phyloP scores from a whole-genome alignment of 768 basidiomycete species.

The Leccinellum luteum region DNA sequence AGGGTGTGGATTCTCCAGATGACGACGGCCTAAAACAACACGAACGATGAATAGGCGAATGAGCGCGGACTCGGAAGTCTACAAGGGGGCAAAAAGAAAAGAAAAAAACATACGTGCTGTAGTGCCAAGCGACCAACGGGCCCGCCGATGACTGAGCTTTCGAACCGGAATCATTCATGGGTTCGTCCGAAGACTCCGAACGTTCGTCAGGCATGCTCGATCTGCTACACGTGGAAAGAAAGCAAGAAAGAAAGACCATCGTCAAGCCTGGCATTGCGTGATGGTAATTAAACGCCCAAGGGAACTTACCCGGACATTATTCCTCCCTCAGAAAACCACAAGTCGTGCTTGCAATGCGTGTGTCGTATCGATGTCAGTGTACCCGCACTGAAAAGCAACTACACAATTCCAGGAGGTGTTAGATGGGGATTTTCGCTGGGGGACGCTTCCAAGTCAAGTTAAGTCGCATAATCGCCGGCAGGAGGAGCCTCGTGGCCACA shows the following conservation, averaged over 20 bases:
- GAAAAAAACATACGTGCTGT: background rate
- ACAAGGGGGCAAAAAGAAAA: background rate
- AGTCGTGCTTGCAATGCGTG: background rate
- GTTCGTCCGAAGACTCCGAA: background rate
- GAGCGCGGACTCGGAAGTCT: background rate
- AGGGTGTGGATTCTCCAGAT: conserved; percentile 2
- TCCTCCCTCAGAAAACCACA: background rate
- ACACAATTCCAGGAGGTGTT: background rate
- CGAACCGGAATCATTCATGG: no score
- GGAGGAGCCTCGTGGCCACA: no score
- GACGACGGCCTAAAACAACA: background rate
- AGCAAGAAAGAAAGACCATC: background rate
- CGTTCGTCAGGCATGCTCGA: background rate
- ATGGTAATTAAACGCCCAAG: background rate
- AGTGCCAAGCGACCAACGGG: background rate
- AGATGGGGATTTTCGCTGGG: no score
- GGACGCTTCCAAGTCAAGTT: no score
- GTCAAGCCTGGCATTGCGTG: background rate
- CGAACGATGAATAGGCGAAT: no score
- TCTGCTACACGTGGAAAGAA: background rate
- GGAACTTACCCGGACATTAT: conserved; percentile 2
- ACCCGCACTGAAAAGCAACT: conserved; percentile 7
- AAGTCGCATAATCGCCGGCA: no score
- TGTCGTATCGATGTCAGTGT: background rate
- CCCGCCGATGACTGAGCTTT: background rate